A percentile compares a stretch with the other conserved stretches of the same genome.
Evolutionary conservation across 1,284 basidiomycete species (phyloP).

Genomic region (Melanopsichium pennsylvanicum): DNA sequence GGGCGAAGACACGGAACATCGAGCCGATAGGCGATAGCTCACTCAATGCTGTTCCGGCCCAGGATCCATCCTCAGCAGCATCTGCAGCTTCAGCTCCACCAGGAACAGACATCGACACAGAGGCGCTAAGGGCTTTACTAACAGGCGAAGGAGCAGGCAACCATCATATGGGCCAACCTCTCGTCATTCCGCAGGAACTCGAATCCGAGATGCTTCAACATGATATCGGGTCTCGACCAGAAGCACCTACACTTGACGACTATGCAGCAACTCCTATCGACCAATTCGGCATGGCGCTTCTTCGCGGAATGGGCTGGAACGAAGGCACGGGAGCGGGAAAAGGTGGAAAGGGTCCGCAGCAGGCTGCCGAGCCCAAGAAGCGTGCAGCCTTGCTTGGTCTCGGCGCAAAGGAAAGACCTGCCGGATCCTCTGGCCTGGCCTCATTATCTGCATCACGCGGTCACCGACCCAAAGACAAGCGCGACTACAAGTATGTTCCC

Average conservation of each 20-base stretch:
- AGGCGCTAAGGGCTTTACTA: constrained; percentile 47
- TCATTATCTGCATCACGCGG: constrained; percentile 67
- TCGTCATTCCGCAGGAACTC: constrained; percentile 44
- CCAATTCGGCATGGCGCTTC: constrained; percentile 89
- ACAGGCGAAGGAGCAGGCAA: constrained; percentile 13
- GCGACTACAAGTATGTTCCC: constrained; percentile 79
- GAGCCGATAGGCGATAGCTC: not conserved
- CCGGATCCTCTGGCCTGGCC: constrained; percentile 1
- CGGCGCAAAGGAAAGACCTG: constrained; percentile 58
- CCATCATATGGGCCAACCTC: not conserved
- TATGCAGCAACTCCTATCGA: constrained; percentile 90
- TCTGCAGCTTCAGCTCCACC: not conserved
- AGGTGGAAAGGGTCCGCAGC: constrained; percentile 49
- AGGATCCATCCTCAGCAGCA: not conserved
- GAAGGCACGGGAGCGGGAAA: constrained; percentile 75
- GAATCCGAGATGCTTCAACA: constrained; percentile 53
- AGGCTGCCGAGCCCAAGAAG: constrained; percentile 55
- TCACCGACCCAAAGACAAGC: constrained; percentile 64
- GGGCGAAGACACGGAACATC: not conserved
- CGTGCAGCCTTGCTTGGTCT: constrained; percentile 58
- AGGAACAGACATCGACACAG: constrained; percentile 23
- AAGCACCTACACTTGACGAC: constrained; percentile 76
- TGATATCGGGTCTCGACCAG: constrained; percentile 59
- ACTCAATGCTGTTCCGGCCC: not conserved
- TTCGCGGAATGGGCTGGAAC: constrained; percentile 97